These are phyloP conservation scores for Caryopteris hybrid DNA, from an alignment of 305 asterid genomes.

Conservation along the genomic window DNA sequence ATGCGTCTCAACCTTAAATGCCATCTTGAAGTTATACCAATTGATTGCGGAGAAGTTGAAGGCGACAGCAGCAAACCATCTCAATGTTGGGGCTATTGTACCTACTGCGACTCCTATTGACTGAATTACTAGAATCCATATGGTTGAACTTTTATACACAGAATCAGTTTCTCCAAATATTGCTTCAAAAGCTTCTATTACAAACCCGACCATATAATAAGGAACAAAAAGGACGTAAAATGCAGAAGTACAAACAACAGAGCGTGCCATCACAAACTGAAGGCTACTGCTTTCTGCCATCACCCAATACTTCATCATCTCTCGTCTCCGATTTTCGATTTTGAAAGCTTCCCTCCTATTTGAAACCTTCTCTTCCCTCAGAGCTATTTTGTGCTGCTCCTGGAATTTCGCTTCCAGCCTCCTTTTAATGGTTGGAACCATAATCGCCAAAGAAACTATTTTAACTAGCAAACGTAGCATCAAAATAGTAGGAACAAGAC, in stretches of 20 bases:
- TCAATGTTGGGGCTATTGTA: neutral
- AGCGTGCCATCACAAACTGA: constrained; percentile 21
- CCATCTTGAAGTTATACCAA: too few relatives aligned
- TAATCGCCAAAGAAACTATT: neutral
- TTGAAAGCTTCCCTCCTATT: neutral
- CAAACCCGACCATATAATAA: too few relatives aligned
- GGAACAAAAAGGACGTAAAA: neutral
- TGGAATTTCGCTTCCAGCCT: constrained; percentile 14
- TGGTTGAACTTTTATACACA: neutral
- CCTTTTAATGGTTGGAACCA: neutral
- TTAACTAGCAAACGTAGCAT: neutral
- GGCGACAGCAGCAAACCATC: too few relatives aligned
- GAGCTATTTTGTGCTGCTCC: neutral
- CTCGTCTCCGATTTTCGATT: neutral
- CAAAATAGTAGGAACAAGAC: neutral
- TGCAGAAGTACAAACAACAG: neutral
- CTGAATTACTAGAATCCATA: neutral
- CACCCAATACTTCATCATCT: too few relatives aligned
- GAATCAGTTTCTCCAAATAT: neutral
- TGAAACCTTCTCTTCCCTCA: neutral
- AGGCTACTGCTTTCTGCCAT: too few relatives aligned
- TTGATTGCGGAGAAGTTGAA: too few relatives aligned
- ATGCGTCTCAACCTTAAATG: too few relatives aligned
- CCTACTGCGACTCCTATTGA: constrained; percentile 1
- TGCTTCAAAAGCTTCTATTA: neutral